phyloP scores from a whole-genome alignment of 768 basidiomycete genomes.

The Leccinellum rugosiceps region DNA sequence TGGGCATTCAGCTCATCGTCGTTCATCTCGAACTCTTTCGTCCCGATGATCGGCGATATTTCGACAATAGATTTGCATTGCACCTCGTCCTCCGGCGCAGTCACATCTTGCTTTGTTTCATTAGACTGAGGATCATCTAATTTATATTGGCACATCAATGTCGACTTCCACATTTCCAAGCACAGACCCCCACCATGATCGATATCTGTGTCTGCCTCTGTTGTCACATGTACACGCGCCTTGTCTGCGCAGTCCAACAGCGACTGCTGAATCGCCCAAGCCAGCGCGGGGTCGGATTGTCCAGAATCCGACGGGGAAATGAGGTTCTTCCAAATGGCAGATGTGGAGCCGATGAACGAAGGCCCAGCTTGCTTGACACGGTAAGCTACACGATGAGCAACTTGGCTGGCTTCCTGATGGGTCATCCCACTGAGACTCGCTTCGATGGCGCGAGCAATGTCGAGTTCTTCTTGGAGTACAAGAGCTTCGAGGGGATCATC shows the following conservation, averaged over 20 bases:
- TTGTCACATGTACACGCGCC: not conserved
- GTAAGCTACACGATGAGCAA: conserved; percentile 6
- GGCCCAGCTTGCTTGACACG: conserved; percentile 5
- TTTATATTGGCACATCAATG: conserved; percentile 1
- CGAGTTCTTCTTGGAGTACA: conserved; percentile 36
- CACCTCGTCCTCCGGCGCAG: not conserved
- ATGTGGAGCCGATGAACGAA: conserved; percentile 1
- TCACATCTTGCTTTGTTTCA: not conserved
- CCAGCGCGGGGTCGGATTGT: conserved; percentile 21
- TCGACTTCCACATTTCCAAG: not conserved
- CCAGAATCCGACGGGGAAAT: conserved; percentile 1
- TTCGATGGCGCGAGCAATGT: conserved; percentile 45
- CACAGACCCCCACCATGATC: conserved; percentile 10
- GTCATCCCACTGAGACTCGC: conserved; percentile 38
- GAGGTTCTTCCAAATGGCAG: conserved; percentile 10
- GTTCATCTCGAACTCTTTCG: conserved; percentile 55
- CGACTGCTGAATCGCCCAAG: conserved; percentile 31
- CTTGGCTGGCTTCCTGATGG: conserved; percentile 2
- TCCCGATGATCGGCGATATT: conserved; percentile 57
- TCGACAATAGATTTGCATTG: not conserved
- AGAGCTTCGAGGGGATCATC: conserved; percentile 16
- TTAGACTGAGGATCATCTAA: conserved; percentile 1
- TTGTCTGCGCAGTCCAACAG: conserved; percentile 14
- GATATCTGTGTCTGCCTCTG: not conserved
- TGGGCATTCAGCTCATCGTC: conserved; percentile 49